Conservation (phyloP, 83 land plant genomes). For the Diphasiastrum complanatum region DNA sequence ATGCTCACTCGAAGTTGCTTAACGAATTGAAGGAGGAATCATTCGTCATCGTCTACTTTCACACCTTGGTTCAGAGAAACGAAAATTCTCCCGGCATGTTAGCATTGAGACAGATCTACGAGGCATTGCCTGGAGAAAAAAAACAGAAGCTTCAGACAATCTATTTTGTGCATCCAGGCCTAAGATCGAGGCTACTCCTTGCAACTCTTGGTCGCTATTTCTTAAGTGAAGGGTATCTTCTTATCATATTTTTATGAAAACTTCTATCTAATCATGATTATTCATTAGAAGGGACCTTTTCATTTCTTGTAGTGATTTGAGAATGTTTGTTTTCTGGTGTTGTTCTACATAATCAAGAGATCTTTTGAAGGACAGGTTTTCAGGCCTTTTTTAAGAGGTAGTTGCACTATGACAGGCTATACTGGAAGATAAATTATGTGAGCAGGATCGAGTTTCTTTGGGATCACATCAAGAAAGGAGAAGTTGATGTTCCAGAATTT, state of each 20-base stretch:
- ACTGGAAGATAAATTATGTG: conserved; percentile 58
- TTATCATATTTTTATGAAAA: neutral
- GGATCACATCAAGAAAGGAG: conserved; percentile 56
- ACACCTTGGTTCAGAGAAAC: conserved; percentile 55
- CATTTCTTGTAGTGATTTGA: neutral
- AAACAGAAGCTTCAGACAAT: conserved; percentile 61
- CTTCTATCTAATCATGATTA: neutral
- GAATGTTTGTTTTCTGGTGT: conserved; percentile 9
- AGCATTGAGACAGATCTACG: conserved; percentile 69
- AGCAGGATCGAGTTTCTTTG: conserved; percentile 66
- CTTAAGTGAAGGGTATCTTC: conserved; percentile 72
- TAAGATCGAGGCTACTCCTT: conserved; percentile 59
- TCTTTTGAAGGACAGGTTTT: neutral
- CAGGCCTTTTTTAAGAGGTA: neutral
- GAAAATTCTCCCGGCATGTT: conserved; percentile 83
- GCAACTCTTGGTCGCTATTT: conserved; percentile 80
- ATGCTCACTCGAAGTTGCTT: conserved; percentile 48
- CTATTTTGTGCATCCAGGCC: conserved; percentile 82
- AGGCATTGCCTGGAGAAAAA: conserved; percentile 49
- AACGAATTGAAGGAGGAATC: conserved; percentile 52
- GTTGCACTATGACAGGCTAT: conserved; percentile 47
- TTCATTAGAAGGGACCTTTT: neutral
- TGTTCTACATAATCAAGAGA: neutral
- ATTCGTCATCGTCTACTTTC: conserved; percentile 75
- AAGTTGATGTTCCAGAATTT: conserved; percentile 75